Conservation (phyloP, 805 yeast genomes). For the Scheffersomyces stipitis region DNA sequence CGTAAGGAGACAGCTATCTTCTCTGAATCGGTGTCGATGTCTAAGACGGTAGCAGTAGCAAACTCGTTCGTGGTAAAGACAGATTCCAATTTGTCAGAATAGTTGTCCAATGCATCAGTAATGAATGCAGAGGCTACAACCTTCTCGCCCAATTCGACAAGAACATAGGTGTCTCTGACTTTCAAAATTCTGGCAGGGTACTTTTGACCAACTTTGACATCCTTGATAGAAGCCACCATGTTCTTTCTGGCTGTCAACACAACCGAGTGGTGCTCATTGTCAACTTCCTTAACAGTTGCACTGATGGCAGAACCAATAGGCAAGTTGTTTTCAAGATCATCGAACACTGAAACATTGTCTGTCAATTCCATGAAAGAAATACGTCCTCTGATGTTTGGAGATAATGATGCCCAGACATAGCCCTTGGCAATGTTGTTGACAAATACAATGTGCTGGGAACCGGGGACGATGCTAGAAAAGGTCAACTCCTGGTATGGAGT, state of each 20-base stretch:
- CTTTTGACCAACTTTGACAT: slow-evolving; percentile 52
- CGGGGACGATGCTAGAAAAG: slow-evolving; percentile 47
- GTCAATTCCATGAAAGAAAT: slow-evolving; percentile 64
- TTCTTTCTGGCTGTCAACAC: slow-evolving; percentile 50
- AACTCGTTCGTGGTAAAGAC: slow-evolving; percentile 52
- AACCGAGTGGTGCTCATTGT: slow-evolving; percentile 51
- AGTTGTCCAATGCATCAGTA: slow-evolving; percentile 77
- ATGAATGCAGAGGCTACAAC: slow-evolving; percentile 65
- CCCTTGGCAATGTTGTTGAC: slow-evolving; percentile 66
- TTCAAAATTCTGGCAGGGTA: slow-evolving; percentile 64
- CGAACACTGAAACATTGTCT: slow-evolving; percentile 48
- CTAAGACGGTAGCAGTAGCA: slow-evolving; percentile 55
- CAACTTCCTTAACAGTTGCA: slow-evolving; percentile 55
- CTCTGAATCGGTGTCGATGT: slow-evolving; percentile 46
- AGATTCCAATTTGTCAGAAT: slow-evolving; percentile 50
- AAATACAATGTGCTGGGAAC: slow-evolving; percentile 54
- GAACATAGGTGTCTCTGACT: slow-evolving; percentile 57
- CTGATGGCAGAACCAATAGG: slow-evolving; percentile 74
- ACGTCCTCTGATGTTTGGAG: slow-evolving; percentile 68
- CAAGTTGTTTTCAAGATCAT: slow-evolving; percentile 52
- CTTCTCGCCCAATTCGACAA: slow-evolving; percentile 67
- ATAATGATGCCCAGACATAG: slow-evolving; percentile 63
- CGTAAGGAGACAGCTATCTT: slow-evolving; percentile 68
- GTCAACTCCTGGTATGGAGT: slow-evolving; percentile 27
- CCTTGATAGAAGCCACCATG: slow-evolving; percentile 42